phyloP scores from a whole-genome alignment of 208 protist species.

The Giardia muris region DNA sequence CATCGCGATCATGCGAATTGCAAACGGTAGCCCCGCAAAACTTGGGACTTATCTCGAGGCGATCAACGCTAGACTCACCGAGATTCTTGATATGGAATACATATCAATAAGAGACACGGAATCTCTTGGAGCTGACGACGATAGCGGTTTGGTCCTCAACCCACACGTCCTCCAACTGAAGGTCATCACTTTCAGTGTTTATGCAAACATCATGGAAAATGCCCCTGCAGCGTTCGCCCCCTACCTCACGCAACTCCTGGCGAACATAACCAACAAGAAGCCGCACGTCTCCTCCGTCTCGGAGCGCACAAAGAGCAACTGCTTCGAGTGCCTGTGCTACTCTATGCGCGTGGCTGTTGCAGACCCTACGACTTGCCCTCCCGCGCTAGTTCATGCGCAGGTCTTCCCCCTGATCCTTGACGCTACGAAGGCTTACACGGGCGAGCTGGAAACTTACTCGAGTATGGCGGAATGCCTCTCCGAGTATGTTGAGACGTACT shows the following conservation, averaged over 20 bases:
- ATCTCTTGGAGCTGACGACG: neutral
- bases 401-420: neutral
- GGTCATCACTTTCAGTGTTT: neutral
- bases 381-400: neutral
- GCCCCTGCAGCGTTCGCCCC: neutral
- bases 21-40: neutral
- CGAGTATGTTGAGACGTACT: neutral
- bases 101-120: neutral
- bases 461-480: neutral
- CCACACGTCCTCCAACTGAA: neutral
- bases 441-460: neutral
- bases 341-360: neutral
- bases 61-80: neutral
- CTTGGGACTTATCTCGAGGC: neutral
- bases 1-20: neutral
- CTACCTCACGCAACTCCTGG: neutral
- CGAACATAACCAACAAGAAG: neutral
- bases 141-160: neutral
- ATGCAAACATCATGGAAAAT: neutral
- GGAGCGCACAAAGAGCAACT: neutral
- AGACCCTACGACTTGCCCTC: neutral
- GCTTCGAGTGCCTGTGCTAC: neutral
- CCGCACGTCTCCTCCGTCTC: neutral
- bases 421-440: neutral
- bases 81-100: neutral